Evolutionary conservation across 2,329 filamentous ascomycete genomes (phyloP), one percentile per base, ranked within the genome.

Genomic region (Geoglossum cookeanum): DNA sequence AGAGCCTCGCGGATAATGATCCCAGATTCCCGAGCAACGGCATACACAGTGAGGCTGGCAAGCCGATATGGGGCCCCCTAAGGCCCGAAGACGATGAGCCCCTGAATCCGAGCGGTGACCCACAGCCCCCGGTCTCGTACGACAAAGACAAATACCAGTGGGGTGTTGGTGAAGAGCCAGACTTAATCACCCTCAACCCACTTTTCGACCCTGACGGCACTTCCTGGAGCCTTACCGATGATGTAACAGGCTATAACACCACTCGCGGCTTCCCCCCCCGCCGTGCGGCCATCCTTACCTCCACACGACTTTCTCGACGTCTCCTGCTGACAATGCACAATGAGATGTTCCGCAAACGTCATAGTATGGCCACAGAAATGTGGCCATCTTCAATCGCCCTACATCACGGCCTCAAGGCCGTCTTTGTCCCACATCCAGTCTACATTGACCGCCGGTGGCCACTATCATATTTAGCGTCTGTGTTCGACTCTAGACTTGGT

Each of bases 361-460:
- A 82, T 68, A 81, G 74, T 68, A 88, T 83, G 83, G 89, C 86
- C 66, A 79, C 78, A 30, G 85, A 90, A 68, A 90, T 90, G 85
- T 88, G 84, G 70, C 84, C 84, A 1, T 77, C 83, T 0, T 78
- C 77, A 0, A 77, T 81, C 65, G 83, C 84, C 0, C 72, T 90
- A 4, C 85, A 88, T 62, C 85, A 87, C 64, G 85, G 85, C 1
- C 74, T 87, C 64, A 90, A 90, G 69, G 85, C 84, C 27, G 82
- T 87, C 0, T 87, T 83, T 63, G 75, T 74, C 1, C 77, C 77
- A 0, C 76, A 79, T 53, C 76, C 77, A 0, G 75, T 79, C 13
- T 78, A 75, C 64, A 73, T 78, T 35, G 77, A 79, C 63, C 74
- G 76, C 3, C 69, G 72, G 39, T 79, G 77, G 77, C 75, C 77